Conservation (phyloP, 2,329 filamentous ascomycete species). For the Aspergillus latus region DNA sequence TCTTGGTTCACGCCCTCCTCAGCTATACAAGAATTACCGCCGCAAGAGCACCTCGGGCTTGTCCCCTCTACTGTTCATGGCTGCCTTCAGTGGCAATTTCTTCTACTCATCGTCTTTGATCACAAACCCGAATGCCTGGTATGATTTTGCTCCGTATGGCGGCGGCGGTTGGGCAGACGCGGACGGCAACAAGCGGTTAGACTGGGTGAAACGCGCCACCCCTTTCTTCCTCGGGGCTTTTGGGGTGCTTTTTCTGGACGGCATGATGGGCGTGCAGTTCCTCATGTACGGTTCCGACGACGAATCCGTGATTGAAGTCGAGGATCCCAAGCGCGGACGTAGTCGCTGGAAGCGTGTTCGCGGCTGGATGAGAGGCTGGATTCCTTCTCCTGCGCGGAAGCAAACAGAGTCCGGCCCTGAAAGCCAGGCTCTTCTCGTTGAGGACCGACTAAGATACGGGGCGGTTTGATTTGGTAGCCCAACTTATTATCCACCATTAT, state of each 20-base stretch:
- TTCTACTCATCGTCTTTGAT: conserved; percentile 65
- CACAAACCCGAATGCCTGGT: conserved; percentile 65
- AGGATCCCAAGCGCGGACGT: conserved; percentile 44
- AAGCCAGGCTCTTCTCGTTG: conserved; percentile 31
- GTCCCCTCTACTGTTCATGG: conserved; percentile 62
- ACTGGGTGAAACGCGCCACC: conserved; percentile 59
- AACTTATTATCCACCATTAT: neutral
- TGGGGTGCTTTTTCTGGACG: conserved; percentile 63
- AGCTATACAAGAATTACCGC: conserved; percentile 64
- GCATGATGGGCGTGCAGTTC: conserved; percentile 63
- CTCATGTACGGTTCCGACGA: conserved; percentile 56
- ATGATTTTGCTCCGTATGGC: conserved; percentile 56
- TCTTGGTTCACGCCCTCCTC: conserved; percentile 61
- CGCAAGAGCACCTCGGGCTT: conserved; percentile 65
- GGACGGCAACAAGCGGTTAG: conserved; percentile 53
- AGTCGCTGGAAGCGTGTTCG: conserved; percentile 57
- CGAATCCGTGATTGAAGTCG: conserved; percentile 48
- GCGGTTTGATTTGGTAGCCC: conserved; percentile 28
- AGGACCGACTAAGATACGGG: conserved; percentile 34
- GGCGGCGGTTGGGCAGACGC: conserved; percentile 60
- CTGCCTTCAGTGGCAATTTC: conserved; percentile 66
- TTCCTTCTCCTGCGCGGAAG: conserved; percentile 49
- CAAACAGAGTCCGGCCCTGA: conserved; percentile 22
- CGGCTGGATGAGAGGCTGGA: conserved; percentile 68
- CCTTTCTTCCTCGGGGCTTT: conserved; percentile 68